Percentiles rank a stretch among this genome's conserved stretches.
These are phyloP conservation scores for Paraglomus occultum DNA, from an alignment of 192 early-diverging fungal genomes.

Conservation along the genomic window DNA sequence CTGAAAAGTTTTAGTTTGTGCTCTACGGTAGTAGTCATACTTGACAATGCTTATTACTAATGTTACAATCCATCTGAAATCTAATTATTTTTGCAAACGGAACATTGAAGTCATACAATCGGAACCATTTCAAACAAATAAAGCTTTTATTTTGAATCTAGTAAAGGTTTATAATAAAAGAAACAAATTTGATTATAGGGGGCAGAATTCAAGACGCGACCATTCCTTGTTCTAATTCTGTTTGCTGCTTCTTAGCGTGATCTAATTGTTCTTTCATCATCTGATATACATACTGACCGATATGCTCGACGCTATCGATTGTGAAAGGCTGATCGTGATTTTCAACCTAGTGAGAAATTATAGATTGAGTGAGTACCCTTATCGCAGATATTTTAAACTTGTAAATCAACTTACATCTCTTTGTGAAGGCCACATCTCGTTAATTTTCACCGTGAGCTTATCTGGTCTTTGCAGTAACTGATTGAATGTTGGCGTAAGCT, in stretches of 20 bases:
- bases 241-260: slow-evolving; percentile 46
- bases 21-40: too few relatives aligned
- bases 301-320: slow-evolving; percentile 54
- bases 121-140: too few relatives aligned
- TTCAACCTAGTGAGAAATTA: slow-evolving; percentile 29
- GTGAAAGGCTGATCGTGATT: slow-evolving; percentile 38
- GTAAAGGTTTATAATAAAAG: too few relatives aligned
- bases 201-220: too few relatives aligned
- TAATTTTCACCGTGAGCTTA: slow-evolving; percentile 54
- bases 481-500: slow-evolving; percentile 71
- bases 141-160: too few relatives aligned
- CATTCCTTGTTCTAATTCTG: slow-evolving; percentile 25
- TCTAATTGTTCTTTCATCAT: slow-evolving; percentile 66
- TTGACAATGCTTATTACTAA: too few relatives aligned
- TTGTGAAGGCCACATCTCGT: slow-evolving; percentile 45
- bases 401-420: slow-evolving; percentile 29
- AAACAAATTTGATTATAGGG: too few relatives aligned
- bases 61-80: too few relatives aligned
- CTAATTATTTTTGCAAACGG: too few relatives aligned
- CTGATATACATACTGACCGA: slow-evolving; percentile 63
- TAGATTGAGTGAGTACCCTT: neutral
- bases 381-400: slow-evolving; percentile 28
- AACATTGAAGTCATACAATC: too few relatives aligned
- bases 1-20: too few relatives aligned
- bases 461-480: slow-evolving; percentile 62